phyloP scores from a whole-genome alignment of 331 rosid species.

The Rosa hybrid region DNA sequence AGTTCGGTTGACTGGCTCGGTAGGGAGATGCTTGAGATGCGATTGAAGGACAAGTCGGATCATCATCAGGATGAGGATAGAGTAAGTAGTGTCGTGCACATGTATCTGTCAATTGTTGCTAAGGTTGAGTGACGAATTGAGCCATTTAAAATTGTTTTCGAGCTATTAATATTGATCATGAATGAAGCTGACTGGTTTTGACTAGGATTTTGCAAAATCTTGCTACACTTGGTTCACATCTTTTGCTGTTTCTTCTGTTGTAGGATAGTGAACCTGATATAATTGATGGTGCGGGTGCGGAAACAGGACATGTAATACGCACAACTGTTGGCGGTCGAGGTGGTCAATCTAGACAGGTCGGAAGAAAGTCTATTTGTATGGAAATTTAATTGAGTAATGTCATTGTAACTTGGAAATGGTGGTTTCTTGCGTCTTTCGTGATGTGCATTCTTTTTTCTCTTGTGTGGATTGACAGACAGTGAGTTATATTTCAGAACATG shows the following conservation, averaged over 20 bases:
- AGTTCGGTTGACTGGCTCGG: slow-evolving; percentile 96
- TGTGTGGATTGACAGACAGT: slow-evolving; percentile 53
- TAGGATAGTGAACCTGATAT: slow-evolving; percentile 91
- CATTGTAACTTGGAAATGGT: slow-evolving; percentile 9
- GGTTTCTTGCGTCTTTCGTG: slow-evolving; percentile 1
- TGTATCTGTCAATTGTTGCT: background rate
- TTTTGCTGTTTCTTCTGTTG: slow-evolving; percentile 22
- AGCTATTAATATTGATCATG: slow-evolving; percentile 1
- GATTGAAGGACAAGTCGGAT: slow-evolving; percentile 62
- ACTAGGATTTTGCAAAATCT: background rate
- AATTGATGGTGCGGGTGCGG: slow-evolving; percentile 89
- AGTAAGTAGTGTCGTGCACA: slow-evolving; percentile 38
- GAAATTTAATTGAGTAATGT: slow-evolving; percentile 17
- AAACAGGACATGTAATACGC: slow-evolving; percentile 91
- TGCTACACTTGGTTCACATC: background rate
- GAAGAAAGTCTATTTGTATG: background rate
- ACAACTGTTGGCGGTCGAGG: slow-evolving; percentile 80
- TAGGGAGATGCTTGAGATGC: slow-evolving; percentile 95
- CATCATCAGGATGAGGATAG: slow-evolving; percentile 63
- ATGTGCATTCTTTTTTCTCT: slow-evolving; percentile 1
- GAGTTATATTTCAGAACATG: slow-evolving; percentile 82
- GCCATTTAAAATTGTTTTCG: background rate
- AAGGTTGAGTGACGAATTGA: too few relatives aligned
- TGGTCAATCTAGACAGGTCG: slow-evolving; percentile 92
- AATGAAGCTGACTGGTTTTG: slow-evolving; percentile 3